These are phyloP conservation scores for Eurotiales sp. DNA, from an alignment of 2,329 filamentous ascomycete species.

Conservation along the genomic window DNA sequence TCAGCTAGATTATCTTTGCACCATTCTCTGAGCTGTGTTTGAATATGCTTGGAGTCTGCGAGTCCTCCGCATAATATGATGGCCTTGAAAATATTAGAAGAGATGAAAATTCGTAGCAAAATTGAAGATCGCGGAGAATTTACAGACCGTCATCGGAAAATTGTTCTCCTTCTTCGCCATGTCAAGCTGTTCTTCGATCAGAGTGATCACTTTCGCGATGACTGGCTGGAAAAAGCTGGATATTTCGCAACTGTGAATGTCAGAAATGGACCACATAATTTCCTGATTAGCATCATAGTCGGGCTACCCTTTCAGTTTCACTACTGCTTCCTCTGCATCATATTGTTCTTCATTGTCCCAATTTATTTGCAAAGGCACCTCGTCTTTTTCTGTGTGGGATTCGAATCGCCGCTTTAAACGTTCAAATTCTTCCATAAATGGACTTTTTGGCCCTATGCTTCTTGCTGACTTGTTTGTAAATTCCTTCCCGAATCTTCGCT, in stretches of 20 bases:
- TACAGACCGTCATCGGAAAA: neutral
- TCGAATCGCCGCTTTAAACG: neutral
- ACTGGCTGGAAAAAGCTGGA: neutral
- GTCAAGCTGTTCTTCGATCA: neutral
- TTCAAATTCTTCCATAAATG: slow-evolving; percentile 1
- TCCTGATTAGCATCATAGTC: neutral
- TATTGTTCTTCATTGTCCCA: neutral
- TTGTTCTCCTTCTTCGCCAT: neutral
- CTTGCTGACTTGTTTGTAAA: neutral
- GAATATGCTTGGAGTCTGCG: slow-evolving; percentile 3
- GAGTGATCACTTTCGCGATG: neutral
- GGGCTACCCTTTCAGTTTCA: neutral
- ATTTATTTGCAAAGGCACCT: neutral
- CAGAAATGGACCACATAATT: neutral
- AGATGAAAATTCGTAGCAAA: neutral
- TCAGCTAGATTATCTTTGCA: neutral
- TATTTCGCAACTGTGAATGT: neutral
- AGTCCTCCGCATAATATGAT: slow-evolving; percentile 13
- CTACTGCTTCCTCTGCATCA: neutral
- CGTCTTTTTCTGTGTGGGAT: neutral
- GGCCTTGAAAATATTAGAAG: neutral
- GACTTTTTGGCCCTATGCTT: neutral
- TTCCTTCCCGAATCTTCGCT: neutral
- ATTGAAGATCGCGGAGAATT: neutral
- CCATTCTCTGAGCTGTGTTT: neutral